Base-by-base conservation (phyloP, 495 filamentous ascomycete species). In the Aspergillus asperescens region DNA sequence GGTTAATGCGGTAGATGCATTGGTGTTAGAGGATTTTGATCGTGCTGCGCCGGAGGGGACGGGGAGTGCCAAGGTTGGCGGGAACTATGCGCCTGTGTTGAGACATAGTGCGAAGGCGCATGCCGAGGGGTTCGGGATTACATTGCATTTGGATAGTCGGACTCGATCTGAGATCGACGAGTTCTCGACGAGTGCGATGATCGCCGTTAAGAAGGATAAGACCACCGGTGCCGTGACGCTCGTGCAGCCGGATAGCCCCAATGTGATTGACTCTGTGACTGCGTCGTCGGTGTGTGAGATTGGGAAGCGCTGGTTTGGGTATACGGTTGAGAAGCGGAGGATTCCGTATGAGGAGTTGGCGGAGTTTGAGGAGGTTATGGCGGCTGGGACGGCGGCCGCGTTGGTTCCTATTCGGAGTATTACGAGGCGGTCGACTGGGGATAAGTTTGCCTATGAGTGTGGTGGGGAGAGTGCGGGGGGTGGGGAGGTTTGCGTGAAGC, bases 381-480 rank as follows among this genome's bases (percentile, higher is more conserved):
- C 92, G 3, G 90, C 89, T 1, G 93, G 93, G 0, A 98, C 93
- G 1, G 93, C 93, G 4, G 93, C 92, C 0, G 88, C 89, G 1
- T 73, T 98, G 37, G 90, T 96, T 8, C 93, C 93, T 1, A 89
- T 98, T 62, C 83, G 83, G 46, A 90, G 85, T 43, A 95, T 98
- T 57, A 88, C 86, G 1, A 83, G 86, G 63, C 78, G 76, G 56
- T 80, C 78, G 4, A 77, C 62, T 8, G 66, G 71, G n/a, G 85
- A 91, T 54, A 86, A 78, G 20, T 81, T 92, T 56, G 70, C 66
- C 0, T 91, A 85, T 57, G 76, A 81, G n/a, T 66, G 74, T 20
- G 81, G 81, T 0, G 68, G 67, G 6, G 68, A 74, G n/a, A 81
- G 83, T 39, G 81, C 92, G 43, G 78, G 82, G 1, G 91, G 90